These are phyloP conservation scores for Epichloe gansuensis DNA, from an alignment of 2,329 filamentous ascomycete species.

Conservation along the genomic window DNA sequence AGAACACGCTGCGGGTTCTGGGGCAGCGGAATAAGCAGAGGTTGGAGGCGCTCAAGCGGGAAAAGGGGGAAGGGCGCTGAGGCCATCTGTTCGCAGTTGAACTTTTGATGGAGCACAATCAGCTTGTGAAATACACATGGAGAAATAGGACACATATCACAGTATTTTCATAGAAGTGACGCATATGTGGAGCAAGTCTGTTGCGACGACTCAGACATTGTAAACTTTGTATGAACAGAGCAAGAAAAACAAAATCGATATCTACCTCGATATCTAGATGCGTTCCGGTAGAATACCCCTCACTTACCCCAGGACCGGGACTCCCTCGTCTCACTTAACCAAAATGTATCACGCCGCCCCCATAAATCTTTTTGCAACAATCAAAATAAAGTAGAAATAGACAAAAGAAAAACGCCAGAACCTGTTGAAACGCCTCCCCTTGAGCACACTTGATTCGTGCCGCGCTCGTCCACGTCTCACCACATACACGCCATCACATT, in stretches of 20 bases:
- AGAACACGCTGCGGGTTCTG: conserved; percentile 53
- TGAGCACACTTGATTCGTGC: neutral
- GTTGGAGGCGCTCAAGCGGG: conserved; percentile 34
- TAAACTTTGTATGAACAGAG: neutral
- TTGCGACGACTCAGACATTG: neutral
- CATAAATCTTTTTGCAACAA: neutral
- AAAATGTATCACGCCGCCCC: neutral
- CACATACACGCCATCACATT: neutral
- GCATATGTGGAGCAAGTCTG: neutral
- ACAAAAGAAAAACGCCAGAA: neutral
- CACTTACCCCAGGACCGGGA: neutral
- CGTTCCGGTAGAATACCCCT: neutral
- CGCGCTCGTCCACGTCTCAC: neutral
- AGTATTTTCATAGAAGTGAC: neutral
- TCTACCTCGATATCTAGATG: neutral
- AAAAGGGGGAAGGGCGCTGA: conserved; percentile 1
- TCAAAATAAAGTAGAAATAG: neutral
- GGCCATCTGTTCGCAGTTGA: too few species aligned
- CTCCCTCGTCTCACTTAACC: neutral
- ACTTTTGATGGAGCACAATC: too few species aligned
- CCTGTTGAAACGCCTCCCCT: neutral
- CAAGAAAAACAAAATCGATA: neutral
- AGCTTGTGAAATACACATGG: too few species aligned
- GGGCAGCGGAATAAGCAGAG: conserved; percentile 55
- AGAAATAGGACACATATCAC: neutral